These are phyloP conservation scores for Acephala macrosclerotiorum DNA, from an alignment of 2,329 filamentous ascomycete genomes.

Conservation along the genomic window DNA sequence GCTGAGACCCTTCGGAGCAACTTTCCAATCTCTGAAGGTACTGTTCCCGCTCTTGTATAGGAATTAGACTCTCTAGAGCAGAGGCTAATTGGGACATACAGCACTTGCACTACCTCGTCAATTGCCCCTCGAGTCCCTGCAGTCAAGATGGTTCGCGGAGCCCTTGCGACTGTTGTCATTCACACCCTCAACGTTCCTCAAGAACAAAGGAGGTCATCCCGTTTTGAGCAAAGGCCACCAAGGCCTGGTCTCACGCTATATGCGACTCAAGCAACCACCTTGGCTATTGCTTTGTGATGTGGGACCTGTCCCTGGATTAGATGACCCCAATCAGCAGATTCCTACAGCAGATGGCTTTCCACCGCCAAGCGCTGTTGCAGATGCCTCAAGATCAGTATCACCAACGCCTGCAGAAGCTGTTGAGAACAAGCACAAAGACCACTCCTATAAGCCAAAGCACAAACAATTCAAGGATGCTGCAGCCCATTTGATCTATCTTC, in stretches of 20 bases:
- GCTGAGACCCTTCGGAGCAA: conserved; percentile 40
- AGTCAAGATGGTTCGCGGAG: conserved; percentile 74
- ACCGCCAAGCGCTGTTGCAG: conserved; percentile 51
- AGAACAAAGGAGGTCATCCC: conserved; percentile 67
- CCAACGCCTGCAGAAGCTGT: conserved; percentile 74
- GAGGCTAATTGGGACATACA: conserved; percentile 34
- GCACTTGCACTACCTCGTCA: conserved; percentile 62
- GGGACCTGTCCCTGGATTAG: conserved; percentile 54
- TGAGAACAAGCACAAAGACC: conserved; percentile 44
- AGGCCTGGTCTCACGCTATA: conserved; percentile 65
- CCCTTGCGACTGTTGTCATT: conserved; percentile 69
- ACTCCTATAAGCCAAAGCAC: conserved; percentile 47
- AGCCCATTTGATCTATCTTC: conserved; percentile 80
- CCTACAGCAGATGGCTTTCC: conserved; percentile 43
- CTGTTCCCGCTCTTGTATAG: conserved; percentile 27
- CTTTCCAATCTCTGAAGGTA: conserved; percentile 39
- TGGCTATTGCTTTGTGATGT: conserved; percentile 71
- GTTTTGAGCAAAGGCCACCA: conserved; percentile 69
- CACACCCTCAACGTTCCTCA: conserved; percentile 60
- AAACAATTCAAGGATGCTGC: conserved; percentile 60
- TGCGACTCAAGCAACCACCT: conserved; percentile 68
- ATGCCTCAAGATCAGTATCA: conserved; percentile 46
- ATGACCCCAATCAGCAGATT: conserved; percentile 41
- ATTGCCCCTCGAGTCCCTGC: conserved; percentile 65
- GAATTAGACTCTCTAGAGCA: neutral